Conservation (phyloP, 2,329 filamentous ascomycete genomes). For the Apiospora pterosperma region DNA sequence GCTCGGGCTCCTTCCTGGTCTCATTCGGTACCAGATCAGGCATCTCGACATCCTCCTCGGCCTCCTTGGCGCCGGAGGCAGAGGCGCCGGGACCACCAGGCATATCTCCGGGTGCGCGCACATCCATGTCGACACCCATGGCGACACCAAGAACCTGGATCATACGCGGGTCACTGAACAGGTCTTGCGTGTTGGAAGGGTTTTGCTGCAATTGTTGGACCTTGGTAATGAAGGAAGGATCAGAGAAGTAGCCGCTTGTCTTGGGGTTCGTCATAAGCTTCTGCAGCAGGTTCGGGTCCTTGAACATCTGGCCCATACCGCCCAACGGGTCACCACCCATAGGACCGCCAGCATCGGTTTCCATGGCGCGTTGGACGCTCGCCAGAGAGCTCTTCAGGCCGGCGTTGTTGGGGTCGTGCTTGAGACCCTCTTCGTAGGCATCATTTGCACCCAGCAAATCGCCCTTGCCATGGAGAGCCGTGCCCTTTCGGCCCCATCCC, state of each 20-base stretch:
- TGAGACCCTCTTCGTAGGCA: constrained; percentile 91
- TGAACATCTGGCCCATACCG: constrained; percentile 90
- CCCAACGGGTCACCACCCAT: constrained; percentile 62
- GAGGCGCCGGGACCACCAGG: constrained; percentile 24
- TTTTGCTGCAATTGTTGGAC: constrained; percentile 78
- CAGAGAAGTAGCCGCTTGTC: constrained; percentile 76
- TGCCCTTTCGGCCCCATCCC: constrained; percentile 90
- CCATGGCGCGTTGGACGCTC: constrained; percentile 83
- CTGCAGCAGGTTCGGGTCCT: constrained; percentile 81
- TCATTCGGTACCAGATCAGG: constrained; percentile 54
- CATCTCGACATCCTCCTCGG: constrained; percentile 75
- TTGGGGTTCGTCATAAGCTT: constrained; percentile 95
- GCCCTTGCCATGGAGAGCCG: constrained; percentile 82
- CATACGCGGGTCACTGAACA: constrained; percentile 88
- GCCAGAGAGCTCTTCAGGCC: constrained; percentile 87
- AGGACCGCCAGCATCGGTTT: constrained; percentile 57
- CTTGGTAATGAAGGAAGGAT: constrained; percentile 86
- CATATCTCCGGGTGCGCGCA: constrained; percentile 39
- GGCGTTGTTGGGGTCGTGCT: constrained; percentile 86
- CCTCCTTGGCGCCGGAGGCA: constrained; percentile 36
- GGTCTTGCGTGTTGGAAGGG: constrained; percentile 71
- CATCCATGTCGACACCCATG: constrained; percentile 89
- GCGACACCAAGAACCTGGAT: constrained; percentile 90
- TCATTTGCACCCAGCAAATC: constrained; percentile 83
- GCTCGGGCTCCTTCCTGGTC: constrained; percentile 49